Evolutionary conservation across 208 protist species (phyloP), one percentile per base, ranked within the genome.

Genomic region (Trypanosoma scelopori): DNA sequence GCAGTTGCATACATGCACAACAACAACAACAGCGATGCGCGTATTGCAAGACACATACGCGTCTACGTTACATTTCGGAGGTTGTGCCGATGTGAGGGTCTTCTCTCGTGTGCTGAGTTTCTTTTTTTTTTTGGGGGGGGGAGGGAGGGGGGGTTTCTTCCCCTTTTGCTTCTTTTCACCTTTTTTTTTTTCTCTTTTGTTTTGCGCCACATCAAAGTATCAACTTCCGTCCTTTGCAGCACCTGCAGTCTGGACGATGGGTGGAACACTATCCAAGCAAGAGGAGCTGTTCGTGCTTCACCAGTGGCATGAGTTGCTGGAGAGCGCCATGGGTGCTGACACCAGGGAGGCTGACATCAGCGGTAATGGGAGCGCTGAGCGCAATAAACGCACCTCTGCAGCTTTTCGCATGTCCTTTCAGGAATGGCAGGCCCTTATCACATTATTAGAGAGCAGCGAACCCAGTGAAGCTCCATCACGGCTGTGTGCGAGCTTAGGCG

Each of bases 391-490:
- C 52, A 5, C 55, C 32, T 55, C 45, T 1, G 37, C 50, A 28
- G 51, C 28, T 6, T 93, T 93, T 65, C 50, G 41, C 23, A 51
- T 94, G 28, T 87, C 84, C 0, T 85, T 89, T 49, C 62, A 82
- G 15, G 85, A 92, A 53, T 92, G 86, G 84, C 85, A 94, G 59
- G 79, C 84, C 0, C 65, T 91, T 11, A 57, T 91, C 35, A 78
- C 83, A 0, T 39, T 85, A 27, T 47, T 89, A 5, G 76, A 86
- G 51, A 55, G 56, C 43, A 60, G 15, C 20, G n/a, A 25, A 22
- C 39, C 50, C 3, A 69, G 42, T 68, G 67, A 67, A 20, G 68
- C 72, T 5, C 74, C 79, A 0, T 92, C 82, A 27, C 71, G 71
- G 32, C 53, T 87, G 5, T 84, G 74, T 63, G 76, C 57, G 7